Evolutionary conservation across 2,329 filamentous ascomycete species (phyloP), one percentile per base, ranked within the genome.

Genomic region (Chaetomium globosum): DNA sequence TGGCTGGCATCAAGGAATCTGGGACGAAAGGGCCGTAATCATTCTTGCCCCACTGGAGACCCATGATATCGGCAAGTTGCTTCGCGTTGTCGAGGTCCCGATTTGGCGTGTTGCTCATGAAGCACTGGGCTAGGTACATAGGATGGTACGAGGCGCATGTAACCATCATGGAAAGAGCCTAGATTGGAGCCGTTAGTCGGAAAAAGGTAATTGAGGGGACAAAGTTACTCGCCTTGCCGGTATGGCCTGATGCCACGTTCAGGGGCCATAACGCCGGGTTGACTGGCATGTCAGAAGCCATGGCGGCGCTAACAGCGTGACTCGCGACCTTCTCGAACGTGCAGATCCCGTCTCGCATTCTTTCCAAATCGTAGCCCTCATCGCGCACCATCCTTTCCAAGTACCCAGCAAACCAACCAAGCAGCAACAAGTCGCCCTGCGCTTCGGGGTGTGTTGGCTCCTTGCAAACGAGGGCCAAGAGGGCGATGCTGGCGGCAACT

Each of bases 261-360:
- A 52, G 49, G 49, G 49, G 49, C 49, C 49, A 52, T 26, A 52
- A 26, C 23, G 49, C 49, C 49, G 49, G 49, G 23, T 52, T 52
- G 3, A 52, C 49, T 16, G 49, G 49, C 49, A 52, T 52, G 23
- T 16, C 23, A 28, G 49, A 52, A 26, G 21, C 10, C 13, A 52
- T 28, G 49, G 49, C 49, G 19, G 49, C 49, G 49, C 13, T 26
- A 26, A 52, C 49, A 13, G 49, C 49, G 49, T 52, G 49, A 1
- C 9, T 52, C 23, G 49, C 49, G 21, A 52, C 49, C 49, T 52
- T 52, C 23, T 52, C 49, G 7, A 52, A 52, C 13, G 49, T 52
- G 21, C 10, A 52, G 49, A 52, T 52, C 12, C 49, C 49, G 49
- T 52, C 49, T 19, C 49, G 49, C 49, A 52, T 52, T 13, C 49